A percentile compares a stretch with the other conserved stretches of the same genome.
phyloP scores from a whole-genome alignment of 768 basidiomycete species.

The Leccinellum luteum region DNA sequence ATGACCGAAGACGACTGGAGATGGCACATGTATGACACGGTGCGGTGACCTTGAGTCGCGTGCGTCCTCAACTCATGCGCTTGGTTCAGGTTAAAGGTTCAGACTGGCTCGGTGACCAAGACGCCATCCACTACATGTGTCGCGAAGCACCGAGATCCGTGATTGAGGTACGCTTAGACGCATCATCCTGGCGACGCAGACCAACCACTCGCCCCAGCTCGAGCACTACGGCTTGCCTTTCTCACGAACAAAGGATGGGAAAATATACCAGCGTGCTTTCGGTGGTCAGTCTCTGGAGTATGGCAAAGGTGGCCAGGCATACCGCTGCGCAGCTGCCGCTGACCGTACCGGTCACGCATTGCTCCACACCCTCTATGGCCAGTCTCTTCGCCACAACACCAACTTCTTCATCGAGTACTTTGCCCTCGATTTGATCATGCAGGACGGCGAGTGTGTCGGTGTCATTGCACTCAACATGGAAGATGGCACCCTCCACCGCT shows the following conservation, averaged over 20 bases:
- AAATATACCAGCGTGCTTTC: slow-evolving; percentile 99
- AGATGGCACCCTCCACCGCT: slow-evolving; percentile 97
- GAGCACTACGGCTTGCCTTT: slow-evolving; percentile 99
- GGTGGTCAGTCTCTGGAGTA: slow-evolving; percentile 96
- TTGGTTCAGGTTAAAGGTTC: slow-evolving; percentile 88
- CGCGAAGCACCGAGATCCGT: slow-evolving; percentile 93
- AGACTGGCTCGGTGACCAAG: slow-evolving; percentile 99
- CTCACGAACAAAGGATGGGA: slow-evolving; percentile 97
- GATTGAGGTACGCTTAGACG: slow-evolving; percentile 62
- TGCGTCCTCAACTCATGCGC: slow-evolving; percentile 15
- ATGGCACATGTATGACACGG: slow-evolving; percentile 98
- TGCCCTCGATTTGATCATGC: slow-evolving; percentile 98
- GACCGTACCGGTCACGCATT: slow-evolving; percentile 99
- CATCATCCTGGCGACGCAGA: background rate
- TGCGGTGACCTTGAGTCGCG: slow-evolving; percentile 36
- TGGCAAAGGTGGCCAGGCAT: slow-evolving; percentile 98
- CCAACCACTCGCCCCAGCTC: slow-evolving; percentile 50
- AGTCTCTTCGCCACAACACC: slow-evolving; percentile 97
- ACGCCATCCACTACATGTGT: slow-evolving; percentile 99
- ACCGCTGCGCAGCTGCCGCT: slow-evolving; percentile 97
- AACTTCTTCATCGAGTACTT: slow-evolving; percentile 99
- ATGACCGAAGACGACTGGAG: slow-evolving; percentile 99
- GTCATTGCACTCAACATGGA: slow-evolving; percentile 99
- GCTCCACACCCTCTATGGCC: slow-evolving; percentile 98
- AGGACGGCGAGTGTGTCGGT: slow-evolving; percentile 98